Conservation (phyloP, 495 filamentous ascomycete genomes). For the Penicillium malachiteum region DNA sequence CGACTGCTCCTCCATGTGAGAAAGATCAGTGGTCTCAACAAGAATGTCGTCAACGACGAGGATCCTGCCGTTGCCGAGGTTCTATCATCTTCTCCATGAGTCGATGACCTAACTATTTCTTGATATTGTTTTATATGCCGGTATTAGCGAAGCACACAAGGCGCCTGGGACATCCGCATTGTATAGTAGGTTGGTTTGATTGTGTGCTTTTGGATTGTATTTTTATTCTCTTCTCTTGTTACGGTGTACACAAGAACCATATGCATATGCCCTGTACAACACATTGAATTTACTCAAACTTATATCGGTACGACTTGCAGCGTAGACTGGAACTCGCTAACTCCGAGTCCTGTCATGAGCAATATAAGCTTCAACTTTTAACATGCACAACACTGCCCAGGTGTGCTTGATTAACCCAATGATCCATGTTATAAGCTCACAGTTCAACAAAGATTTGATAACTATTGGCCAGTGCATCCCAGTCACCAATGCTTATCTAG, state of each 20-base stretch:
- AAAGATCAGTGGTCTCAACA: constrained; percentile 22
- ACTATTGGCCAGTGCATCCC: too few species aligned
- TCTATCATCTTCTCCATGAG: constrained; percentile 20
- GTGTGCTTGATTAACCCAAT: too few species aligned
- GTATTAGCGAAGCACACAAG: constrained; percentile 13
- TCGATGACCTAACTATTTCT: neutral
- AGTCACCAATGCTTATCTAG: too few species aligned
- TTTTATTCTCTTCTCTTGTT: neutral
- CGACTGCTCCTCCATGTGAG: constrained; percentile 46
- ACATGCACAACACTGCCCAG: too few species aligned
- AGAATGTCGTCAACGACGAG: constrained; percentile 10
- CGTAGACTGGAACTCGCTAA: too few species aligned
- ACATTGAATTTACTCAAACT: neutral
- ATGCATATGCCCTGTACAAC: neutral
- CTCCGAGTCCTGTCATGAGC: too few species aligned
- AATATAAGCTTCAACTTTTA: too few species aligned
- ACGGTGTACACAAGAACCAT: neutral
- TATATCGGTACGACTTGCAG: too few species aligned
- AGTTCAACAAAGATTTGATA: too few species aligned
- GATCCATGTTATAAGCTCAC: too few species aligned
- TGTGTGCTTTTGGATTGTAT: neutral
- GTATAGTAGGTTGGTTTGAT: constrained; percentile 1
- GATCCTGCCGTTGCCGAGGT: constrained; percentile 15
- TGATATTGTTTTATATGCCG: constrained; percentile 5
- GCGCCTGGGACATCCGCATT: constrained; percentile 1